Evolutionary conservation across 169 alveolate genomes (phyloP), one percentile per base, ranked within the genome.

Genomic region (Cytauxzoon felis): DNA sequence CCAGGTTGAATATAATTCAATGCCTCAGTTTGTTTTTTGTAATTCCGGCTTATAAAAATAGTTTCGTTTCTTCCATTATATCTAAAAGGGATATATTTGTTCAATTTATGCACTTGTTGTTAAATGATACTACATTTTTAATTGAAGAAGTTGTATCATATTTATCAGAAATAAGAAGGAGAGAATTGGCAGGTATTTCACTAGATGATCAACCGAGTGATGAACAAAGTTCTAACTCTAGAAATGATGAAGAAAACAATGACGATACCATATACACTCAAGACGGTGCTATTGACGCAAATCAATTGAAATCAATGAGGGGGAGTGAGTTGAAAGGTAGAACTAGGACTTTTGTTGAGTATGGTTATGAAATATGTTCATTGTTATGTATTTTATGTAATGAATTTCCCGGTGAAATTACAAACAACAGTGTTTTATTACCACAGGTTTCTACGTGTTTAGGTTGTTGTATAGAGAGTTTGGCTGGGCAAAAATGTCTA

Each of bases 111-210:
- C 96, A 91, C 60, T 82, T 91, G 62, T 80, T 91, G 26, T 86
- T 91, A 43, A 88, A 83, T 34, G 96, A 91, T 80, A 89, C 90
- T 24, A 72, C 88, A 36, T 84, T 88, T 59, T 62, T 91, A 9
- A 87, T 91, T 27, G 96, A 91, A 54, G 94, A 91, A 64, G 96
- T 90, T 5, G 88, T 91, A 26, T 81, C 93, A 24, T 87, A 83
- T 47, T 85, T 91, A 9, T 76, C 95, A 1, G 96, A 91, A 63
- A 87, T 91, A 9, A 80, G 89, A 34, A 86, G 90, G 24, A 42
- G 96, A 21, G 94, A 91, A 65, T 68, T 79, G 18, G 81, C 68
- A 13, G 87, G 82, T 41, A 78, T 54, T 18, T 47, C 84, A 1
- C 27, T 41, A 13, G 41, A 64, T 6, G 81, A 68, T 19, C 30